Conservation (phyloP, 1,139 yeast species). For the Suhomyces guaymorum region DNA sequence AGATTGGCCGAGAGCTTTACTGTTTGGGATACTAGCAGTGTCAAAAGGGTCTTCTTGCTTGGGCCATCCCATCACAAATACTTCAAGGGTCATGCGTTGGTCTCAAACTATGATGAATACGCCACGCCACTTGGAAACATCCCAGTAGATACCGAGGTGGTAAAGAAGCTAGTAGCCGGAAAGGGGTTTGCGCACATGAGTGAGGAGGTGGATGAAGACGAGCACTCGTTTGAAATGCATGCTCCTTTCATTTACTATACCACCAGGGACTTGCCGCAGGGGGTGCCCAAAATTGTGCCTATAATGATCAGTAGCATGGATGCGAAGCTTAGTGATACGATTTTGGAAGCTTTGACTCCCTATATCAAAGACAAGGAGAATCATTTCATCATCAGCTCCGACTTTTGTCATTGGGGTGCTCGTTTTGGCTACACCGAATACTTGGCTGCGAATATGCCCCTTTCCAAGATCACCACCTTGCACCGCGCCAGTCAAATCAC, state of each 20-base stretch:
- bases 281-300: conserved; percentile 66
- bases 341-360: conserved; percentile 54
- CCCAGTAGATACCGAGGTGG: conserved; percentile 57
- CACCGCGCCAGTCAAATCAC: not conserved
- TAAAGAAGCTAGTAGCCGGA: conserved; percentile 33
- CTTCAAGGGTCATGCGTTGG: conserved; percentile 58
- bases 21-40: conserved; percentile 61
- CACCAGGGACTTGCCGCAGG: conserved; percentile 38
- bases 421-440: conserved; percentile 74
- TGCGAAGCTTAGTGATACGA: conserved; percentile 39
- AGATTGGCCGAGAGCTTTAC: conserved; percentile 78
- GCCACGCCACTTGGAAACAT: conserved; percentile 83
- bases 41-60: conserved; percentile 69
- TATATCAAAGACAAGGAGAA: conserved; percentile 57
- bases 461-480: conserved; percentile 1
- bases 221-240: conserved; percentile 96
- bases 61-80: conserved; percentile 97
- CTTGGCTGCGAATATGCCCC: conserved; percentile 21
- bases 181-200: conserved; percentile 57
- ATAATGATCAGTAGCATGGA: conserved; percentile 73
- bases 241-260: conserved; percentile 67
- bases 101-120: conserved; percentile 56
- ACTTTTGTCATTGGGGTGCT: conserved; percentile 95
- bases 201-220: conserved; percentile 68
- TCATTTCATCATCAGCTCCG: conserved; percentile 81